A percentile compares a stretch with the other conserved stretches of the same genome.
Evolutionary conservation across 805 yeast genomes (phyloP).

Genomic region (Metschnikowia henanensis): DNA sequence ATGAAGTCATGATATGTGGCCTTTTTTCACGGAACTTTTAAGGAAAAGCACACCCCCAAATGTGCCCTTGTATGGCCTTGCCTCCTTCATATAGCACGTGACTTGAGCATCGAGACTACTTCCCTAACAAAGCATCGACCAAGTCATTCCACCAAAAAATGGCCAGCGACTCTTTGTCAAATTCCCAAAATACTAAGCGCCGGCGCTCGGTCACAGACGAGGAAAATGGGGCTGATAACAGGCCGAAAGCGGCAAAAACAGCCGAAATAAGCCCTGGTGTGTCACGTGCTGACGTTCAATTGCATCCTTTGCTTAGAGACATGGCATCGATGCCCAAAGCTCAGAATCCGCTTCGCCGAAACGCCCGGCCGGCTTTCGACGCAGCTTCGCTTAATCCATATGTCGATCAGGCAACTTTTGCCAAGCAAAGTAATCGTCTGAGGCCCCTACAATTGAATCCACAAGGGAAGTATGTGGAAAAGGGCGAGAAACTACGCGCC

Average conservation of each 20-base stretch:
- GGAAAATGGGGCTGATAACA: not conserved
- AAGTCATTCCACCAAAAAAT: too few relatives aligned
- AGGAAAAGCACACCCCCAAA: too few relatives aligned
- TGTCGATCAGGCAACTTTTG: conserved; percentile 25
- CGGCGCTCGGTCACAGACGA: not conserved
- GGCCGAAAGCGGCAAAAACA: not conserved
- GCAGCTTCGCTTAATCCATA: conserved; percentile 40
- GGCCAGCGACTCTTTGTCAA: too few relatives aligned
- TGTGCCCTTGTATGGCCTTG: not conserved
- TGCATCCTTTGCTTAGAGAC: conserved; percentile 39
- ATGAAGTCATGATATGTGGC: too few relatives aligned
- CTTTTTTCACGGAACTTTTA: too few relatives aligned
- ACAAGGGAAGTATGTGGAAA: conserved; percentile 61
- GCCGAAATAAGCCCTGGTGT: not conserved
- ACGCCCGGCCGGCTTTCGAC: conserved; percentile 30
- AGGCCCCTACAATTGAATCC: conserved; percentile 53
- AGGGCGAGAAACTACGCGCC: conserved; percentile 52
- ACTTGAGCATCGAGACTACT: not conserved
- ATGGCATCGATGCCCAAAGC: conserved; percentile 27
- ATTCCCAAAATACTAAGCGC: not conserved
- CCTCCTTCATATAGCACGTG: not conserved
- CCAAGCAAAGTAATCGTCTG: conserved; percentile 10
- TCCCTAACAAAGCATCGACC: too few relatives aligned
- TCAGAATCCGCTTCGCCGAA: conserved; percentile 32
- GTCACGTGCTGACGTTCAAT: not conserved